These are phyloP conservation scores for Lathyrus aphaca DNA, from an alignment of 306 rosid genomes.

Conservation along the genomic window DNA sequence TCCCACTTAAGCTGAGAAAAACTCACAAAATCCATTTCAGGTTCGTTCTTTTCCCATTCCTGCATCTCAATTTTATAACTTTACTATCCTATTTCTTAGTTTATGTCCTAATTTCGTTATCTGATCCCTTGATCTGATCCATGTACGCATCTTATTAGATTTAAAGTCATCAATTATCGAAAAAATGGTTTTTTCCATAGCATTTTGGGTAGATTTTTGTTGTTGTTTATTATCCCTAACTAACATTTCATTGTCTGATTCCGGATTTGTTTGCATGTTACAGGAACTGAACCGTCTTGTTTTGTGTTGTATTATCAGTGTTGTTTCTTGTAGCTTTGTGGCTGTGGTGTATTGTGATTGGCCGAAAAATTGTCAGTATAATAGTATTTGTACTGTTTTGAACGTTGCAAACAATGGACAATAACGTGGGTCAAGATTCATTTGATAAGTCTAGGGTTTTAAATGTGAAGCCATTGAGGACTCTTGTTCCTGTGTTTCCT, in stretches of 20 bases:
- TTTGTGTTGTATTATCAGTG: slow-evolving; percentile 11
- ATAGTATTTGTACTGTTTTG: slow-evolving; percentile 33
- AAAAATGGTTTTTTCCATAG: neutral
- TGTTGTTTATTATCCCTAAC: neutral
- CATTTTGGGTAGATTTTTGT: neutral
- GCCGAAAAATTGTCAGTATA: slow-evolving; percentile 3
- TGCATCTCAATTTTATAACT: neutral
- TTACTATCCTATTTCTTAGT: neutral
- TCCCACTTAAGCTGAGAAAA: slow-evolving; percentile 23
- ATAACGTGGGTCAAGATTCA: slow-evolving; percentile 61
- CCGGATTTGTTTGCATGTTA: slow-evolving; percentile 48
- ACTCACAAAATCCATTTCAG: slow-evolving; percentile 37
- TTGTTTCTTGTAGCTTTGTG: slow-evolving; percentile 13
- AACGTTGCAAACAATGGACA: slow-evolving; percentile 62
- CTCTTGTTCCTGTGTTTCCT: slow-evolving; percentile 80
- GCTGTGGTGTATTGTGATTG: slow-evolving; percentile 5
- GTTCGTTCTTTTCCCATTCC: slow-evolving; percentile 25
- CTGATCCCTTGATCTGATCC: slow-evolving; percentile 25
- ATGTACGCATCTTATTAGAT: slow-evolving; percentile 10
- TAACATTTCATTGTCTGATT: slow-evolving; percentile 4
- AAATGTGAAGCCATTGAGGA: slow-evolving; percentile 79
- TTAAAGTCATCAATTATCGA: neutral
- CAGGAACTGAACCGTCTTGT: slow-evolving; percentile 37
- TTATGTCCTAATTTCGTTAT: neutral
- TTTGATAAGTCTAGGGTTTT: slow-evolving; percentile 88